phyloP scores from a whole-genome alignment of 345 rosid species.

The Salix suchowensis region DNA sequence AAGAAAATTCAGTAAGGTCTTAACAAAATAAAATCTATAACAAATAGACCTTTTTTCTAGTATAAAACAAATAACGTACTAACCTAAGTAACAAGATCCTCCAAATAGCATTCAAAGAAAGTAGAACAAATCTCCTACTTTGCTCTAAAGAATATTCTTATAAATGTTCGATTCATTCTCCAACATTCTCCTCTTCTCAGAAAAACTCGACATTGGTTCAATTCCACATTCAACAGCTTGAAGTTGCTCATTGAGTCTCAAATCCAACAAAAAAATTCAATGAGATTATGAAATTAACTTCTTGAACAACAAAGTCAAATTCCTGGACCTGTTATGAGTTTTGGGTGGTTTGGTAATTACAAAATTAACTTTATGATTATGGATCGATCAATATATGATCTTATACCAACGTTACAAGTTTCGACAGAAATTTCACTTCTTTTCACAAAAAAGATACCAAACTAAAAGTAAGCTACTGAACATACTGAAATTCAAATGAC shows the following conservation, averaged over 20 bases:
- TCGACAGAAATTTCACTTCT: not conserved
- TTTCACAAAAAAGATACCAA: not conserved
- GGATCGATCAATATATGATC: not conserved
- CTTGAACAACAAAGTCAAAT: not conserved
- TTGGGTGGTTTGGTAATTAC: not conserved
- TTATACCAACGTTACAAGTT: not conserved
- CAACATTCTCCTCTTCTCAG: not conserved
- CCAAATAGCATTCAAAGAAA: not conserved
- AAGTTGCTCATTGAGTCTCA: not conserved
- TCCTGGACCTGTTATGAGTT: not conserved
- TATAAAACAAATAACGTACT: not conserved
- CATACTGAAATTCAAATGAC: not conserved
- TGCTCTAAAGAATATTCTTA: not conserved
- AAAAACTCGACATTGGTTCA: not conserved
- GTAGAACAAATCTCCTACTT: not conserved
- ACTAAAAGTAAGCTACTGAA: not conserved
- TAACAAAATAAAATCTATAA: too few species aligned
- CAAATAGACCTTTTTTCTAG: not conserved
- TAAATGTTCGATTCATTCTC: not conserved
- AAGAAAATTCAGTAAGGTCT: too few species aligned
- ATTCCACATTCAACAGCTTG: not conserved
- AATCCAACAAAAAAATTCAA: not conserved
- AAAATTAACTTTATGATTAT: not conserved
- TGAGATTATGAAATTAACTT: not conserved
- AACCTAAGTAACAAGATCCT: not conserved